A percentile compares a stretch with the other conserved stretches of the same genome.
These are phyloP conservation scores for Sporothrix luriei DNA, from an alignment of 2,329 filamentous ascomycete species.

Conservation along the genomic window DNA sequence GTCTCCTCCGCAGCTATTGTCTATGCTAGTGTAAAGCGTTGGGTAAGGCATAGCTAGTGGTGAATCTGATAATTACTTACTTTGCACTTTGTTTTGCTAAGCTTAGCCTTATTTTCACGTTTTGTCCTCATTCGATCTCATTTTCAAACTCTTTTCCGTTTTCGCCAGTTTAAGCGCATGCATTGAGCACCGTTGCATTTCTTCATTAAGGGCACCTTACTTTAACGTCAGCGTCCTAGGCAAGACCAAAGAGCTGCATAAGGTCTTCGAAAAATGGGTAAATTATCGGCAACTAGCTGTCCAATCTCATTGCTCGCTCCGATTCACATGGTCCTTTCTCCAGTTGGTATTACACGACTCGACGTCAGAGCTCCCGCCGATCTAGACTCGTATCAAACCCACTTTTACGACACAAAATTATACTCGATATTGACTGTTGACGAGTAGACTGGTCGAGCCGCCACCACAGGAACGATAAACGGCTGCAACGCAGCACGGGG, in stretches of 20 bases:
- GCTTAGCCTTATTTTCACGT: neutral
- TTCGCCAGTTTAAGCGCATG: neutral
- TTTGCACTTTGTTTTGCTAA: neutral
- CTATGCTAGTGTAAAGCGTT: neutral
- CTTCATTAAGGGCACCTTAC: neutral
- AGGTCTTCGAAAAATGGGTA: neutral
- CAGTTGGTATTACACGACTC: conserved; percentile 14
- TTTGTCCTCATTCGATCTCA: neutral
- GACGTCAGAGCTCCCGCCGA: neutral
- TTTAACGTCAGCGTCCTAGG: neutral
- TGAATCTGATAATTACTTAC: neutral
- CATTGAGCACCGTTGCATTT: neutral
- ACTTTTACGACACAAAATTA: neutral
- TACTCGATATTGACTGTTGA: neutral
- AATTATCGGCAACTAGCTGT: neutral
- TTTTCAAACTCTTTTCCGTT: neutral
- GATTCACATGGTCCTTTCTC: conserved; percentile 17
- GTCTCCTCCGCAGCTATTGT: too few relatives aligned
- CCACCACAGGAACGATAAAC: conserved; percentile 8
- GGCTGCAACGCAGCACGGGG: conserved; percentile 18
- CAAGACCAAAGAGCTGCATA: neutral
- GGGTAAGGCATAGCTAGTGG: neutral
- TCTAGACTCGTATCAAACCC: conserved; percentile 20
- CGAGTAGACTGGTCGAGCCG: neutral
- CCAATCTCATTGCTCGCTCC: conserved; percentile 19